phyloP scores from a whole-genome alignment of 2,329 filamentous ascomycete species.

The Daldinia eschscholtzii region DNA sequence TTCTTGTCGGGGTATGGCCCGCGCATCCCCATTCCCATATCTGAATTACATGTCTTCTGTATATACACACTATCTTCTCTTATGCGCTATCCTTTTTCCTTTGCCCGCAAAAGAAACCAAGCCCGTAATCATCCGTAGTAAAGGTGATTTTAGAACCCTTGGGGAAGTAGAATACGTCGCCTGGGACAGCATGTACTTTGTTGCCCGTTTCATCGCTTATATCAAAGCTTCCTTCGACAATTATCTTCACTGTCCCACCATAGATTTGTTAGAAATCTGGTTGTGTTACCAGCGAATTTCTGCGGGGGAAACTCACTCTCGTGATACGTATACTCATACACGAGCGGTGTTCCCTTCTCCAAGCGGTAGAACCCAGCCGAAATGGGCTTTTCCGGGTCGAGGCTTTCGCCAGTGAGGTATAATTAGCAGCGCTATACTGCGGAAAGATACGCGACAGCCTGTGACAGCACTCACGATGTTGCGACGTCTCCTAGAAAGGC shows the following conservation, averaged over 20 bases:
- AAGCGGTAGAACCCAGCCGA: conserved; percentile 75
- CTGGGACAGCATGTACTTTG: conserved; percentile 68
- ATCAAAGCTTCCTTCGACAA: conserved; percentile 75
- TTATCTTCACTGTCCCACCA: conserved; percentile 69
- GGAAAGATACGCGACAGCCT: neutral
- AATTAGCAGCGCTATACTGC: conserved; percentile 17
- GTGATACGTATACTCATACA: conserved; percentile 77
- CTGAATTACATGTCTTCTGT: neutral
- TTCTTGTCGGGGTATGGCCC: neutral
- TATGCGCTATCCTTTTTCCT: conserved; percentile 51
- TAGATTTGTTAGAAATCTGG: neutral
- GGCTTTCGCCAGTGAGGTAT: conserved; percentile 50
- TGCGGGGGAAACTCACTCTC: conserved; percentile 59
- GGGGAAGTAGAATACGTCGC: conserved; percentile 78
- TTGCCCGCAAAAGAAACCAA: conserved; percentile 69
- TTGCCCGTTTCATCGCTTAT: conserved; percentile 73
- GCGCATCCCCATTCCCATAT: neutral
- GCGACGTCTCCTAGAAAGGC: conserved; percentile 74
- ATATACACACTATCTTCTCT: neutral
- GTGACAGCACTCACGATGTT: conserved; percentile 58
- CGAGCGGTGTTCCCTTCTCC: conserved; percentile 74
- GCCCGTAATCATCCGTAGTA: conserved; percentile 69
- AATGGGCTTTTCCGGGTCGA: conserved; percentile 70
- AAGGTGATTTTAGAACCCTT: conserved; percentile 76
- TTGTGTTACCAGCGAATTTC: neutral